Conservation (phyloP, 1,139 yeast genomes). For the Hyphopichia pseudoburtonii region DNA sequence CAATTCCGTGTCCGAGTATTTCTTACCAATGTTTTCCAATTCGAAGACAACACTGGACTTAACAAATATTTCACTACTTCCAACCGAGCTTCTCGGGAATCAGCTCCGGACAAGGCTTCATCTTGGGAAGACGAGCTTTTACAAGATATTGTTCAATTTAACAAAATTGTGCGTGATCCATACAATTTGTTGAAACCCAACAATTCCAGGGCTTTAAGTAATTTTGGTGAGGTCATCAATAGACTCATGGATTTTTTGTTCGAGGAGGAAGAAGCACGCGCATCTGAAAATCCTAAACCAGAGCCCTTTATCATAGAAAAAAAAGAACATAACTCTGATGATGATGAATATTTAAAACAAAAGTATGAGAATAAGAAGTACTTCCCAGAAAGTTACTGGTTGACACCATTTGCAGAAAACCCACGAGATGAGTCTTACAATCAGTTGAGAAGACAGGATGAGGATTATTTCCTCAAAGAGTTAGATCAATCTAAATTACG, state of each 20-base stretch:
- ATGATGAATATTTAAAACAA: conserved; percentile 12
- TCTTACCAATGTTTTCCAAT: conserved; percentile 31
- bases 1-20: conserved; percentile 39
- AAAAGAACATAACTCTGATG: conserved; percentile 18
- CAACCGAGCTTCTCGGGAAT: conserved; percentile 24
- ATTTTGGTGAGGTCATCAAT: conserved; percentile 22
- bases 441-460: conserved; percentile 24
- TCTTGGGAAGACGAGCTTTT: conserved; percentile 27
- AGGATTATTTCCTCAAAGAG: conserved; percentile 22
- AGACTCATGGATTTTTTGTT: conserved; percentile 29
- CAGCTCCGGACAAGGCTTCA: conserved; percentile 17
- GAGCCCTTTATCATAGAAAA: conserved; percentile 19
- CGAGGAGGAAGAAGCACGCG: conserved; percentile 28
- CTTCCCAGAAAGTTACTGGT: conserved; percentile 41
- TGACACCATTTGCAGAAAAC: conserved; percentile 25
- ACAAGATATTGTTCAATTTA: conserved; percentile 33
- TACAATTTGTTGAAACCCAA: conserved; percentile 27
- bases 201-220: conserved; percentile 21
- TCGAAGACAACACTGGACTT: conserved; percentile 49
- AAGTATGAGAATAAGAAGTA: conserved; percentile 24
- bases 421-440: conserved; percentile 17
- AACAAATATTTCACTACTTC: conserved; percentile 41
- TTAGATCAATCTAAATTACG: conserved; percentile 30
- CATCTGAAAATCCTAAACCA: conserved; percentile 12
- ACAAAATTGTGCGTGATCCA: conserved; percentile 38